phyloP scores from a whole-genome alignment of 371 early-diverging fungal species.

The Circinella minor region DNA sequence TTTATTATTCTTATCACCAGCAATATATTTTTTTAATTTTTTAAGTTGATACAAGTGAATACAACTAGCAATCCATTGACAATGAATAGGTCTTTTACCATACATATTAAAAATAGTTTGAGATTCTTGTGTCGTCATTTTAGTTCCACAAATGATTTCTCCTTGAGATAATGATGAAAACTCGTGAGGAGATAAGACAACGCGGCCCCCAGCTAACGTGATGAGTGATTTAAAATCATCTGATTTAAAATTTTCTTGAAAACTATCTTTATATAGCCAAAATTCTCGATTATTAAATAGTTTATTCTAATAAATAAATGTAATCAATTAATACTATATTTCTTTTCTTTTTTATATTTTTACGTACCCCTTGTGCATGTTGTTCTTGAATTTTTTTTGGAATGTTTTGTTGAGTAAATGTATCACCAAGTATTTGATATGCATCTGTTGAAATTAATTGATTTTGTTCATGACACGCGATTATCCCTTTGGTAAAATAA shows the following conservation, averaged over 20 bases:
- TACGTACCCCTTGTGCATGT: background rate
- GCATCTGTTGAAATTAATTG: background rate
- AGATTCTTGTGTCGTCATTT: background rate
- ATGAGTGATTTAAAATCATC: background rate
- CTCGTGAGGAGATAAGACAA: background rate
- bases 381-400: background rate
- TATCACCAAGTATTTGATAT: background rate
- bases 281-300: background rate
- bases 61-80: background rate
- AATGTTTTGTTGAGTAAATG: background rate
- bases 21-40: background rate
- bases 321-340: background rate
- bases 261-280: background rate
- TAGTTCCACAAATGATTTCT: background rate
- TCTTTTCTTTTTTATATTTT: too few relatives aligned
- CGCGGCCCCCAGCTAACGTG: background rate
- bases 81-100: background rate
- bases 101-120: background rate
- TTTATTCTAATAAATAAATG: background rate
- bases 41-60: background rate
- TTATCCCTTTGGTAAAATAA: background rate
- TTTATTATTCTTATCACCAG: background rate
- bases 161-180: background rate
- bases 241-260: too few relatives aligned
- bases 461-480: background rate